phyloP scores from a whole-genome alignment of 257 asterid species.

The Salvia hispanica region DNA sequence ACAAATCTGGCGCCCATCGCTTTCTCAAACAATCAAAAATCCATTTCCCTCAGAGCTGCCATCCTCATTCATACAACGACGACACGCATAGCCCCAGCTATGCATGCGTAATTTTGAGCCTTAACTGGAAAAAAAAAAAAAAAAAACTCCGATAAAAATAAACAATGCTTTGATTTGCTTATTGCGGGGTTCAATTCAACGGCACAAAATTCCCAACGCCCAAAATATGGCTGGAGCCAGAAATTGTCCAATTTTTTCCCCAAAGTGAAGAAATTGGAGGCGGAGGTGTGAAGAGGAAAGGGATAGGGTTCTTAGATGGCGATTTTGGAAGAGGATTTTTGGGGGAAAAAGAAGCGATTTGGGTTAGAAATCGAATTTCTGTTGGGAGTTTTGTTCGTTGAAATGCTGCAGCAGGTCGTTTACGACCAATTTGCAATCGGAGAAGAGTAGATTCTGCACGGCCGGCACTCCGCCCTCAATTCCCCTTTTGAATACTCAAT shows the following conservation, averaged over 20 bases:
- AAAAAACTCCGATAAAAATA: constrained; percentile 21
- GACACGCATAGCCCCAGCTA: constrained; percentile 49
- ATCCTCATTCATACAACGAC: constrained; percentile 42
- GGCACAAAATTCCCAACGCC: constrained; percentile 49
- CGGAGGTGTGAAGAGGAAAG: constrained; percentile 18
- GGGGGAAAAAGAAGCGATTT: constrained; percentile 31
- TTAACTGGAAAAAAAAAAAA: constrained; percentile 24
- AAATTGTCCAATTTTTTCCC: constrained; percentile 23
- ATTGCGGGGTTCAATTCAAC: constrained; percentile 38
- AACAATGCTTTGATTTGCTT: neutral
- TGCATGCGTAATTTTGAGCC: constrained; percentile 36
- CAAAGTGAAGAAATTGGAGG: constrained; percentile 26
- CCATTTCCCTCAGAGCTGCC: constrained; percentile 29
- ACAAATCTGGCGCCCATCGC: constrained; percentile 53
- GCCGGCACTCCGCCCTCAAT: no score
- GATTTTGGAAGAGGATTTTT: constrained; percentile 33
- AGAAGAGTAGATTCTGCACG: no score
- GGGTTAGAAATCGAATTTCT: constrained; percentile 42
- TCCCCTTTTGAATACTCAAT: no score
- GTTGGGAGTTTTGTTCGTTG: constrained; percentile 71
- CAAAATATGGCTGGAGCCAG: constrained; percentile 36
- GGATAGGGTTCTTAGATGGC: constrained; percentile 39
- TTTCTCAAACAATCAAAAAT: constrained; percentile 38
- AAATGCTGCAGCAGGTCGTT: no score
- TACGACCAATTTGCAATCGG: no score